Percentiles rank a stretch among this genome's conserved stretches.
phyloP scores from a whole-genome alignment of 805 yeast genomes.

The Teunomyces panamensis region DNA sequence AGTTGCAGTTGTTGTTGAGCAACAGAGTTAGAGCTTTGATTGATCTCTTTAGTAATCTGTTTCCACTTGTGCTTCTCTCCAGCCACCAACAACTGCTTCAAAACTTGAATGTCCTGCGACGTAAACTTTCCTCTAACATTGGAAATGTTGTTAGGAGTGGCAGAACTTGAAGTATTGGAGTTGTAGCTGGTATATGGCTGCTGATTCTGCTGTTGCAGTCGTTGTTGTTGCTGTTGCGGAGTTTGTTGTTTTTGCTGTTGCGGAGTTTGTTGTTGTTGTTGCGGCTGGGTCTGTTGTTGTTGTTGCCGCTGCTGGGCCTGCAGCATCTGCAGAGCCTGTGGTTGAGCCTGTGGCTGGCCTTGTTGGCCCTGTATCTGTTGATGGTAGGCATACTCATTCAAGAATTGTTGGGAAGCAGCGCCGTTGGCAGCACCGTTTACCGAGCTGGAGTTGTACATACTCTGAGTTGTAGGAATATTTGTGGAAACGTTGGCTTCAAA shows the following conservation, averaged over 20 bases:
- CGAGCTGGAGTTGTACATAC: slow-evolving; percentile 7
- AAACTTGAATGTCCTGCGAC: slow-evolving; percentile 43
- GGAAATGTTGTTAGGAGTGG: slow-evolving; percentile 3
- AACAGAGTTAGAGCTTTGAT: slow-evolving; percentile 10
- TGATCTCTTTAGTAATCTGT: slow-evolving; percentile 43
- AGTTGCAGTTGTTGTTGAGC: background rate
- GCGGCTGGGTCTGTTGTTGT: slow-evolving; percentile 6
- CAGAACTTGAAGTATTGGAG: background rate
- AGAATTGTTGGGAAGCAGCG: slow-evolving; percentile 5
- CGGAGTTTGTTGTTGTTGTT: slow-evolving; percentile 10
- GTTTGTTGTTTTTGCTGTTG: slow-evolving; percentile 1
- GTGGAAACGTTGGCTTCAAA: slow-evolving; percentile 18
- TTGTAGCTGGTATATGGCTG: slow-evolving; percentile 6
- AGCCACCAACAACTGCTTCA: slow-evolving; percentile 44
- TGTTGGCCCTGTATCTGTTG: slow-evolving; percentile 11
- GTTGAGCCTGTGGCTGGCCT: slow-evolving; percentile 12
- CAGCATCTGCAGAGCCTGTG: background rate
- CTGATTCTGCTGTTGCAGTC: slow-evolving; percentile 2
- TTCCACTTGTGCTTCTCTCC: slow-evolving; percentile 63
- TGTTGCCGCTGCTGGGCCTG: slow-evolving; percentile 7
- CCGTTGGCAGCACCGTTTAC: slow-evolving; percentile 5
- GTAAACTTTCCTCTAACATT: slow-evolving; percentile 26
- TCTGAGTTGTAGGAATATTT: slow-evolving; percentile 10
- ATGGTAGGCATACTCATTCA: slow-evolving; percentile 12
- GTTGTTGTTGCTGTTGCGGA: slow-evolving; percentile 6